Percentiles rank a stretch among this genome's conserved stretches.
phyloP scores from a whole-genome alignment of 768 basidiomycete genomes.

The Leccinum imitatum region DNA sequence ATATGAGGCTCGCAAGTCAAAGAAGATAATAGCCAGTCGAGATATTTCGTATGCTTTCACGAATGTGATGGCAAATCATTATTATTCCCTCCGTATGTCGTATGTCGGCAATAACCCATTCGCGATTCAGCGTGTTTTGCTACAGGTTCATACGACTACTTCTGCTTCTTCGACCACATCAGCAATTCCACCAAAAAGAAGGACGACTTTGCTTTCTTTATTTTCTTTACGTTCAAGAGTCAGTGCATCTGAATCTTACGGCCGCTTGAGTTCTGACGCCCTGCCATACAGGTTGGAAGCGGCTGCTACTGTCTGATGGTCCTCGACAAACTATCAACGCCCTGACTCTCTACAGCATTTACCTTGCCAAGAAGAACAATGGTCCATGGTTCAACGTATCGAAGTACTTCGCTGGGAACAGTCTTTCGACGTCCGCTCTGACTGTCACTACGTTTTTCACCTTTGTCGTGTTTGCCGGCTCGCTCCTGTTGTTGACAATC shows the following conservation, averaged over 20 bases:
- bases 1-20: slow-evolving; percentile 90
- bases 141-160: slow-evolving; percentile 91
- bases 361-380: slow-evolving; percentile 49
- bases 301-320: slow-evolving; percentile 86
- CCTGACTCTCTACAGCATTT: slow-evolving; percentile 94
- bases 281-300: slow-evolving; percentile 68
- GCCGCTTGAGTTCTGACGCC: background rate
- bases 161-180: slow-evolving; percentile 98
- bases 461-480: slow-evolving; percentile 81
- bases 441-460: slow-evolving; percentile 91
- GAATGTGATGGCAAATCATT: slow-evolving; percentile 95
- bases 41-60: slow-evolving; percentile 99
- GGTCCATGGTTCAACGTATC: slow-evolving; percentile 66
- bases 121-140: background rate
- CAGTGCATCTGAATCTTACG: slow-evolving; percentile 26
- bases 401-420: slow-evolving; percentile 80
- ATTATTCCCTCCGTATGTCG: slow-evolving; percentile 87
- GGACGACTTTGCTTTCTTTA: slow-evolving; percentile 98
- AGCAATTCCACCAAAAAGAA: slow-evolving; percentile 92
- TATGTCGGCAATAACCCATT: background rate
- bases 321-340: slow-evolving; percentile 98
- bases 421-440: slow-evolving; percentile 75
- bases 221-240: slow-evolving; percentile 99
- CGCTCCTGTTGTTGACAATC: slow-evolving; percentile 73
- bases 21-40: slow-evolving; percentile 91